Evolutionary conservation across 257 asterid genomes (phyloP).

Genomic region (Mitragyna speciosa): DNA sequence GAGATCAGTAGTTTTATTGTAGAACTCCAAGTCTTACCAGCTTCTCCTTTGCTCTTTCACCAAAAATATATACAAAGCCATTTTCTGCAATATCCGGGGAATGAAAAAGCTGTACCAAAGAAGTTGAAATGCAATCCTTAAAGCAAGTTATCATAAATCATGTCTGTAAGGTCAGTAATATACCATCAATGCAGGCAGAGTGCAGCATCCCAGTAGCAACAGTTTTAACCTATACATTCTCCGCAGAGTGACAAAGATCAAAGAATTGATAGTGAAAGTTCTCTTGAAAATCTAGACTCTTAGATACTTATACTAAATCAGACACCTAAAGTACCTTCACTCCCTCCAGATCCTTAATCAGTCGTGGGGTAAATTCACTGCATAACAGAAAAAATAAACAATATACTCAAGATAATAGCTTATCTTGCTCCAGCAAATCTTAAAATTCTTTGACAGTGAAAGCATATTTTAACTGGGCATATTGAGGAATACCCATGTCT

Average conservation of each 20-base stretch:
- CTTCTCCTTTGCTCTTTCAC: conserved; percentile 74
- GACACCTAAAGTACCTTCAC: conserved; percentile 54
- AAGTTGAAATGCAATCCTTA: conserved; percentile 9
- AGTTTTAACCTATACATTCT: conserved; percentile 57
- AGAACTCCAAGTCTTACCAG: conserved; percentile 42
- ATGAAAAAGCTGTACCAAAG: conserved; percentile 24
- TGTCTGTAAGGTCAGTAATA: conserved; percentile 19
- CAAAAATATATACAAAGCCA: conserved; percentile 77
- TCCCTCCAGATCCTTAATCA: conserved; percentile 83
- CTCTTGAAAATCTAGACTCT: conserved; percentile 7
- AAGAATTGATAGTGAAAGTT: neutral
- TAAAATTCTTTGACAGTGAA: neutral
- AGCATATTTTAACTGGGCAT: too few species aligned
- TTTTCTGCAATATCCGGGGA: conserved; percentile 51
- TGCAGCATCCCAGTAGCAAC: conserved; percentile 96
- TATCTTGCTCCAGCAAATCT: neutral
- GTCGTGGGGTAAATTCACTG: conserved; percentile 93
- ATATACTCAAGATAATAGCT: neutral
- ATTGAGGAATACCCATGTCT: too few species aligned
- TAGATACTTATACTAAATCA: neutral
- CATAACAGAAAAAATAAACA: conserved; percentile 17
- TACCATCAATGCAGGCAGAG: conserved; percentile 84
- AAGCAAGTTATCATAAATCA: neutral
- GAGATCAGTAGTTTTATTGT: neutral
- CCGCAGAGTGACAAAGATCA: conserved; percentile 19